Base-by-base conservation (phyloP, 2,329 filamentous ascomycete genomes). In the Dactylellina drechsleri region DNA sequence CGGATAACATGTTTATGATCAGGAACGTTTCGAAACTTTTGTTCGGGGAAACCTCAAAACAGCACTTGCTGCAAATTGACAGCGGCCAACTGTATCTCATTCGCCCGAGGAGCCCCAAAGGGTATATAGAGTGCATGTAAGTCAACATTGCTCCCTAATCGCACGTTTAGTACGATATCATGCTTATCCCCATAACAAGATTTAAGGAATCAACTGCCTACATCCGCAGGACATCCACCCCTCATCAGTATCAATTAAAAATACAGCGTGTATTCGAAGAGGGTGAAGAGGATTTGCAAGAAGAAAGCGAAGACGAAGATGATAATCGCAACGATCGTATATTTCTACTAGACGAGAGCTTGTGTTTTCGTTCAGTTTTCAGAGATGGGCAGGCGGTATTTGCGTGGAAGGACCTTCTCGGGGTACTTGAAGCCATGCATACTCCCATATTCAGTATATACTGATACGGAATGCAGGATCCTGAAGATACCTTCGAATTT, bases 71-170 rank as follows among this genome's bases (percentile, higher is more conserved):
- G 83, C 93, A 98, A 82, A 90, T 99, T 50, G 89, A 93, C 15
- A 93, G 98, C 83, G 95, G 95, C 81, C 93, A 98, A 83, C 92
- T 99, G 52, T 99, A 97, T 83, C 90, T 99, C 78, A 95, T 99
- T 79, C 92, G 95, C 79, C 95, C 95, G 10, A 88, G 92, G 58
- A 98, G 94, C 6, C 93, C 94, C 68, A 99, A 99, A 83, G 95
- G 95, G 78, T 98, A 97, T 82, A 97, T 94, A 0, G 95, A 99
- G 83, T 92, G 98, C 81, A 96, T 99, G 79, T 79, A 71, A 72
- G 78, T 74, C 13, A 41, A 23, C 53, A 10, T 20, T 28, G 3
- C 26, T 7, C 7, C 26, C 26, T 7, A 28, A 28, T 28, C 26
- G 7, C 26, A 28, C 3, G 7, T 7, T 28, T 28, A 7, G 3